Evolutionary conservation across 352 stramenopile genomes (phyloP).

Genomic region (Blastocystis sp.): DNA sequence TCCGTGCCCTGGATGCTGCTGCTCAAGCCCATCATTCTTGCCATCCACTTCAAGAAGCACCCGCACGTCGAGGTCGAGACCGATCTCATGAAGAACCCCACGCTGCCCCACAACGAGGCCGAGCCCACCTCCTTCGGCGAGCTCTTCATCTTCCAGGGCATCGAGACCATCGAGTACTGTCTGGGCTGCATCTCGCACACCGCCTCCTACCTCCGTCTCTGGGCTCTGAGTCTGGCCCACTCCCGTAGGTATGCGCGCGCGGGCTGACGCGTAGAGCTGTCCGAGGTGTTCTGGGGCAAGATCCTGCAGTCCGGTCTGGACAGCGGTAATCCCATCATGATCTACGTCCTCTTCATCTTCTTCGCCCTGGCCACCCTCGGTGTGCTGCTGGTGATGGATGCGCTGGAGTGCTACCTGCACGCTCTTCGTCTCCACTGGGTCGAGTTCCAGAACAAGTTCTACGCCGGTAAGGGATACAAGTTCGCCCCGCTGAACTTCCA

Average conservation of each 20-base stretch:
- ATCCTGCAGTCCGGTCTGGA: conserved; percentile 94
- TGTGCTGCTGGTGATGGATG: conserved; percentile 97
- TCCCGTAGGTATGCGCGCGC: conserved; percentile 76
- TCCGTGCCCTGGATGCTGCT: conserved; percentile 92
- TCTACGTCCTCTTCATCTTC: conserved; percentile 88
- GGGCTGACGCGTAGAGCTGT: conserved; percentile 74
- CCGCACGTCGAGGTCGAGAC: conserved; percentile 73
- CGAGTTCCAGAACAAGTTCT: conserved; percentile 99
- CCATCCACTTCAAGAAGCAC: conserved; percentile 80
- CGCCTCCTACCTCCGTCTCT: conserved; percentile 97
- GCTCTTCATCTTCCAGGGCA: conserved; percentile 92
- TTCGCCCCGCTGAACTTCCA: conserved; percentile 92
- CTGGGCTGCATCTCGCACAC: conserved; percentile 98
- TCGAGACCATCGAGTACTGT: conserved; percentile 98
- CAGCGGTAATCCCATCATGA: conserved; percentile 89
- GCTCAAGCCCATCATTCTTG: conserved; percentile 88
- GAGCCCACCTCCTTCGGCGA: conserved; percentile 88
- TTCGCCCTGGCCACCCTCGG: conserved; percentile 91
- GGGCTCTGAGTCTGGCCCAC: conserved; percentile 95
- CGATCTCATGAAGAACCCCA: conserved; percentile 71
- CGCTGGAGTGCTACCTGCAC: conserved; percentile 99
- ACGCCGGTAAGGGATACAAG: conserved; percentile 91
- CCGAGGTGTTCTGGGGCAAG: conserved; percentile 95
- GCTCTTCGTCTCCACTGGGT: conserved; percentile 97
- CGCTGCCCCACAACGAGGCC: conserved; percentile 76